These are phyloP conservation scores for Croton setiger DNA, from an alignment of 441 rosid genomes.

Conservation along the genomic window DNA sequence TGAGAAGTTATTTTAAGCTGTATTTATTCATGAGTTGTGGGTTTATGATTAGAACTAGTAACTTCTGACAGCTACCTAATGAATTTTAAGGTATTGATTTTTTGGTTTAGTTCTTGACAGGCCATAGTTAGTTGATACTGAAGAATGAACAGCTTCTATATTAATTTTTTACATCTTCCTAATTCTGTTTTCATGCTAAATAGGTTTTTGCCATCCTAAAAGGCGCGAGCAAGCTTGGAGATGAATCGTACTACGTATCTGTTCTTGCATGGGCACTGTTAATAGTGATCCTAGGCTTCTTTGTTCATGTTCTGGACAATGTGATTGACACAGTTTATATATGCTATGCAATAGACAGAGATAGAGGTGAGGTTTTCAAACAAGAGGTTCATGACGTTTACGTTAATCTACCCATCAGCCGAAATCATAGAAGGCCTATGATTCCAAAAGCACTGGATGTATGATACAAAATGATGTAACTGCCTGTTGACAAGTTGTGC, in stretches of 20 bases:
- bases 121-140: background rate
- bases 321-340: constrained; percentile 73
- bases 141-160: background rate
- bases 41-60: background rate
- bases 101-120: background rate
- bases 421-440: constrained; percentile 46
- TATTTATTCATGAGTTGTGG: background rate
- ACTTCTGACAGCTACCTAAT: background rate
- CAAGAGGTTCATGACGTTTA: constrained; percentile 84
- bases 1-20: constrained; percentile 31
- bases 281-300: constrained; percentile 55
- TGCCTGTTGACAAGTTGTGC: constrained; percentile 29
- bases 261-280: constrained; percentile 60
- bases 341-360: constrained; percentile 72
- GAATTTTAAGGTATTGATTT: background rate
- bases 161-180: background rate
- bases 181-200: constrained; percentile 11
- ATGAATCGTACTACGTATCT: constrained; percentile 52
- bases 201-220: constrained; percentile 68
- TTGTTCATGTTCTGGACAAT: constrained; percentile 70
- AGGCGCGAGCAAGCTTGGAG: constrained; percentile 57
- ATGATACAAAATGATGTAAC: constrained; percentile 26
- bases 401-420: constrained; percentile 57
- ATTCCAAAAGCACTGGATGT: constrained; percentile 34
- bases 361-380: constrained; percentile 78